Percentiles rank a stretch among this genome's conserved stretches.
Conservation (phyloP, 441 rosid species). For the Macaranga tanarius region DNA sequence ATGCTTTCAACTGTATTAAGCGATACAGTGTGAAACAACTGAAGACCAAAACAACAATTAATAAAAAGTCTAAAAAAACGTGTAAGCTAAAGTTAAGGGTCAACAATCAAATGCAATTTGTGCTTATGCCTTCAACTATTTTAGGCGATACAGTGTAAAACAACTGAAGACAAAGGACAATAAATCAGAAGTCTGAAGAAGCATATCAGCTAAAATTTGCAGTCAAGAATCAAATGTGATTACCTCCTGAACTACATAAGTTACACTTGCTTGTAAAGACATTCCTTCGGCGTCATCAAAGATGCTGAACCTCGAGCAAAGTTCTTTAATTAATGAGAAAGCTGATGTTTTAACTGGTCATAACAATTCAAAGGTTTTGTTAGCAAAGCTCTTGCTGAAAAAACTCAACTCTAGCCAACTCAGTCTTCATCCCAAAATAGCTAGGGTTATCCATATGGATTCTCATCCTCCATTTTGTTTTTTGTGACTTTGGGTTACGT, state of each 20-base stretch:
- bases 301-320: conserved; percentile 57
- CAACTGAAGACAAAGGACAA: conserved; percentile 47
- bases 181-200: not conserved
- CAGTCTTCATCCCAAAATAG: not conserved
- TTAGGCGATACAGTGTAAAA: conserved; percentile 55
- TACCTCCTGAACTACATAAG: conserved; percentile 69
- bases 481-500: not conserved
- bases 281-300: conserved; percentile 41
- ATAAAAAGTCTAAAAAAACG: conserved; percentile 11
- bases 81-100: not conserved
- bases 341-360: conserved; percentile 79
- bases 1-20: conserved; percentile 71
- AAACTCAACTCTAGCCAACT: not conserved
- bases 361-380: conserved; percentile 23
- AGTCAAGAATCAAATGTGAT: not conserved
- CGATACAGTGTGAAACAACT: conserved; percentile 58
- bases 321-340: conserved; percentile 66
- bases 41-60: conserved; percentile 29
- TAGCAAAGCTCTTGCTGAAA: not conserved
- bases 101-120: conserved; percentile 27
- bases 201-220: too few relatives aligned
- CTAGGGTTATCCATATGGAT: not conserved
- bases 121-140: conserved; percentile 63
- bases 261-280: conserved; percentile 32
- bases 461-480: not conserved